Percentiles rank a stretch among this genome's conserved stretches.
Evolutionary conservation across 257 asterid genomes (phyloP).

Genomic region (Fraxinus americana): DNA sequence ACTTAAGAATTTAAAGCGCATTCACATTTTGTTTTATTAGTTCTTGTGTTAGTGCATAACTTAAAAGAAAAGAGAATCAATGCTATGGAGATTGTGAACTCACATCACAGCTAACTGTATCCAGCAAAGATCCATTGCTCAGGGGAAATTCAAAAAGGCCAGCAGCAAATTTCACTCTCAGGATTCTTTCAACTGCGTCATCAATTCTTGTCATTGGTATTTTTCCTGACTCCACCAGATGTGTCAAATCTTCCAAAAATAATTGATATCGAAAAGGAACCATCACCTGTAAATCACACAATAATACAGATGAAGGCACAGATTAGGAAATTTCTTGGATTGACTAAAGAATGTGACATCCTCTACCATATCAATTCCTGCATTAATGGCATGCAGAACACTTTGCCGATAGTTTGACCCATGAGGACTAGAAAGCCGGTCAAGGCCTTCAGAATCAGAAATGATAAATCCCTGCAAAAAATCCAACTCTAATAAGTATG

Average conservation of each 20-base stretch:
- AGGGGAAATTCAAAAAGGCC: slow-evolving; percentile 79
- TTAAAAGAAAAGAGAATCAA: background rate
- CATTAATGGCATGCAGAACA: slow-evolving; percentile 61
- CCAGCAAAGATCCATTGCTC: slow-evolving; percentile 57
- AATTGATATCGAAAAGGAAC: slow-evolving; percentile 70
- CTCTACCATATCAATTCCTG: slow-evolving; percentile 84
- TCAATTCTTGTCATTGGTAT: slow-evolving; percentile 73
- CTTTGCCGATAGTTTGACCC: slow-evolving; percentile 69
- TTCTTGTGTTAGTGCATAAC: background rate
- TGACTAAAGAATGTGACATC: background rate
- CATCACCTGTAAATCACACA: slow-evolving; percentile 60
- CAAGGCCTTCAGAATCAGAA: slow-evolving; percentile 79
- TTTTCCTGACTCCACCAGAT: slow-evolving; percentile 64
- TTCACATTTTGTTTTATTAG: background rate
- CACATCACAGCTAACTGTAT: slow-evolving; percentile 68
- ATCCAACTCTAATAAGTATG: background rate
- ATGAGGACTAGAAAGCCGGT: slow-evolving; percentile 68
- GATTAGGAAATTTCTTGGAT: background rate
- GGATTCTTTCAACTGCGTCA: slow-evolving; percentile 82
- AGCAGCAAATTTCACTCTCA: slow-evolving; percentile 76
- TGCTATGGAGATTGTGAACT: slow-evolving; percentile 16
- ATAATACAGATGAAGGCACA: slow-evolving; percentile 18
- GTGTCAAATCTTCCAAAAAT: slow-evolving; percentile 54
- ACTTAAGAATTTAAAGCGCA: background rate
- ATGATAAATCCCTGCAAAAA: slow-evolving; percentile 70